Base-by-base conservation (phyloP, 257 asterid species). In the Solanum infundibuliforme region DNA sequence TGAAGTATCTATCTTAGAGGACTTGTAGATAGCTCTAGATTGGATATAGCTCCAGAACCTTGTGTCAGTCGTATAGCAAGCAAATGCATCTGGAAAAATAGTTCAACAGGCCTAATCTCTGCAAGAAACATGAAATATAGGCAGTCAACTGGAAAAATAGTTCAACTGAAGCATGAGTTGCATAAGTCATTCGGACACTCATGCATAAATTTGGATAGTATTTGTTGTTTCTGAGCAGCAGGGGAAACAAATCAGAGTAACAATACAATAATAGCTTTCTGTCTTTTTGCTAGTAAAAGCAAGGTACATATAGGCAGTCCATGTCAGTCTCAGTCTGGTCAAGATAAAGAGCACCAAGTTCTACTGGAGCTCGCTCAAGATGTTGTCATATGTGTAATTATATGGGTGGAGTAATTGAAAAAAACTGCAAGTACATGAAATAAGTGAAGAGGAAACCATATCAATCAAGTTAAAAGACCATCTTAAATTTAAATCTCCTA, bases 51-150 rank as follows among this genome's bases (percentile, higher is more conserved):
- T 73, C 21, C 71, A 21, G 92, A 86, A 39, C 85, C 86, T 25
- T 87, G 90, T 38, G 74, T 88, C 29, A 10, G 75, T 43, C 89
- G 92, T 86, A 81, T 88, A 52, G 91, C 87, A 68, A 95, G 93
- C 95, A 97, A 91, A 91, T 95, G 94, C 96, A 94, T 95, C 88
- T 97, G 98, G 89, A 97, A 95, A n/a, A 93, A 91, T 39, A 97
- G 91, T 90, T 97, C 98, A n/a, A 96, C 96, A 73, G 98, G 98
- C 88, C 90, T 92, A 86, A 23, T 86, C 84, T 91, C 98, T 96
- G 98, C 95, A 89, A 87, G 46, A 79, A 88, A 87, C 43, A 71
- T 55, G 85, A 29, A n/a, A n/a, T n/a, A n/a, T n/a, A n/a, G n/a
- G n/a, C n/a, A n/a, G n/a, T n/a, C n/a, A n/a, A n/a, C n/a, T n/a